Evolutionary conservation across 768 basidiomycete species (phyloP).

Genomic region (Boletellus emodensis): DNA sequence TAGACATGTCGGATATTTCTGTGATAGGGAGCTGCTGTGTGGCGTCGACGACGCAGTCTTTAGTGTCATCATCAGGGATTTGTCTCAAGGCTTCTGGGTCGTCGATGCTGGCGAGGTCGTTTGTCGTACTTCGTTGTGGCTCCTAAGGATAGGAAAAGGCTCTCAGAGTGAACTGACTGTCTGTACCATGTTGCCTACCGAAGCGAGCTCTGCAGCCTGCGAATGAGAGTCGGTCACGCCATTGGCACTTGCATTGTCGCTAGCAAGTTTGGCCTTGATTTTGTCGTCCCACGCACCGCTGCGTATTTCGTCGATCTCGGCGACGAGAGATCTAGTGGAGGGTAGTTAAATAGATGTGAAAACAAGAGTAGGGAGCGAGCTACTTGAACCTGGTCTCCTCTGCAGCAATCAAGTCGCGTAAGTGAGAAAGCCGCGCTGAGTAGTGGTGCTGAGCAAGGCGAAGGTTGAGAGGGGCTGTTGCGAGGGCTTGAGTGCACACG

Average conservation of each 20-base stretch:
- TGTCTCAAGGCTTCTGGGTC: background rate
- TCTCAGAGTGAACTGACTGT: background rate
- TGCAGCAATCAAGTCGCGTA: constrained; percentile 62
- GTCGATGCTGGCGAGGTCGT: constrained; percentile 4
- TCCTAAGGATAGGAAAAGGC: constrained; percentile 4
- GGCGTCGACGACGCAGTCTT: background rate
- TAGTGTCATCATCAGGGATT: constrained; percentile 4
- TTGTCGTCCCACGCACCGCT: constrained; percentile 59
- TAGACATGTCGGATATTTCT: background rate
- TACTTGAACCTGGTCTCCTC: constrained; percentile 83
- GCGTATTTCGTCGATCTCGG: constrained; percentile 76
- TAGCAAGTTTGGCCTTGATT: constrained; percentile 37
- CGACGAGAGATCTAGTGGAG: constrained; percentile 49
- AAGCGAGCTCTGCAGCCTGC: background rate
- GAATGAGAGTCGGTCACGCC: background rate
- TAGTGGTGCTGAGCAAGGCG: constrained; percentile 76
- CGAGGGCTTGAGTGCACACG: constrained; percentile 4
- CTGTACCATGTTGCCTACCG: constrained; percentile 8
- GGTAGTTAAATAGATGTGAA: background rate
- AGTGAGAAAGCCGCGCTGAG: constrained; percentile 60
- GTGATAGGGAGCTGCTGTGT: constrained; percentile 1
- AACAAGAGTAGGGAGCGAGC: constrained; percentile 10
- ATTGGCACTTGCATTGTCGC: constrained; percentile 3
- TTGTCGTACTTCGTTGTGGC: constrained; percentile 1
- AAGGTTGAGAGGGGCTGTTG: constrained; percentile 58